A percentile compares a stretch with the other conserved stretches of the same genome.
Conservation (phyloP, 73 alveolate species). For the Effrenium voratum region DNA sequence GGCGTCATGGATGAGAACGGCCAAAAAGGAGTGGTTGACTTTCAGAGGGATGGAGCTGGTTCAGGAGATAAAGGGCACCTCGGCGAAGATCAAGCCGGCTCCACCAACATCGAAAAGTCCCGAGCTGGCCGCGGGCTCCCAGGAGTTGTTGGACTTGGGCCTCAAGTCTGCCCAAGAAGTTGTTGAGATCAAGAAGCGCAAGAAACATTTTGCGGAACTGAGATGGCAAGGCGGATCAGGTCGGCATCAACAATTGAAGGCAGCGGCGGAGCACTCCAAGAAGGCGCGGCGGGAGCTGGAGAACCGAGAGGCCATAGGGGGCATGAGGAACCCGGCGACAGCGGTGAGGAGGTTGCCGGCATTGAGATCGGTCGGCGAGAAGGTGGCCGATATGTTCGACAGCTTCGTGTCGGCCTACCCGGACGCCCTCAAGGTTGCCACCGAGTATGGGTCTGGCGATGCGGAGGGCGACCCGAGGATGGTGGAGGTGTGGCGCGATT, state of each 20-base stretch:
- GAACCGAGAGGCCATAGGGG: not conserved
- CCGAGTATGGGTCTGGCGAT: not conserved
- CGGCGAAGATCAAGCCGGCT: not conserved
- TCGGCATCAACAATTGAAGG: not conserved
- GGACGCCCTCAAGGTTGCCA: not conserved
- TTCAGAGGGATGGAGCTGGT: not conserved
- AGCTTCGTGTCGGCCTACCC: not conserved
- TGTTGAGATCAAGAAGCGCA: not conserved
- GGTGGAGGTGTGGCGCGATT: no score
- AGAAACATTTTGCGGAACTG: not conserved
- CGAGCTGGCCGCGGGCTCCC: not conserved
- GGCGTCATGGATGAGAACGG: not conserved
- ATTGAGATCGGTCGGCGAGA: not conserved
- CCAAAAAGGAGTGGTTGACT: constrained; percentile 21
- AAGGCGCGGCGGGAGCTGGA: not conserved
- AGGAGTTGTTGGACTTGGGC: not conserved
- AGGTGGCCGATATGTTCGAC: not conserved
- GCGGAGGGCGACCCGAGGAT: no score
- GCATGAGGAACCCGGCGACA: constrained; percentile 28
- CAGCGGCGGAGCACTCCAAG: not conserved
- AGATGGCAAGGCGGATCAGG: not conserved
- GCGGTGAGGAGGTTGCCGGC: not conserved
- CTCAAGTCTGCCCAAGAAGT: not conserved
- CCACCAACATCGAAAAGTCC: not conserved
- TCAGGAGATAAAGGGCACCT: not conserved